phyloP scores from a whole-genome alignment of 2,329 filamentous ascomycete genomes.

The Aphanoascus verrucosus region DNA sequence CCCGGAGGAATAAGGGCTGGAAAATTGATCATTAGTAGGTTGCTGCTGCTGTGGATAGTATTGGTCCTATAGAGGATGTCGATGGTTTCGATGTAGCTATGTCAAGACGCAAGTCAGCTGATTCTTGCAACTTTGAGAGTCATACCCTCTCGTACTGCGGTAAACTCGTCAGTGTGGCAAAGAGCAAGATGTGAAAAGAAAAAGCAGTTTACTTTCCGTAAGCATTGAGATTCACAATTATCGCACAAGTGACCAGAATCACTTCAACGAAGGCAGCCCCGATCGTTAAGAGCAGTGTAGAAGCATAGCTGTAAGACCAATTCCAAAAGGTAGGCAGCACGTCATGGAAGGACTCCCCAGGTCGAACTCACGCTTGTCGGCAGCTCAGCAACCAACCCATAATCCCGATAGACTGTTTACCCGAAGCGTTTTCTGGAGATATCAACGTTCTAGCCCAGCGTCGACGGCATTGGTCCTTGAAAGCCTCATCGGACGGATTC shows the following conservation, averaged over 20 bases:
- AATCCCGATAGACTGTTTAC: constrained; percentile 18
- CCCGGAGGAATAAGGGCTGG: neutral
- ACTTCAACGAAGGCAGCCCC: no score
- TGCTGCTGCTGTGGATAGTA: constrained; percentile 9
- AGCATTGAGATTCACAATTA: neutral
- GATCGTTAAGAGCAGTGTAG: no score
- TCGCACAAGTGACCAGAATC: no score
- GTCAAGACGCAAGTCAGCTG: neutral
- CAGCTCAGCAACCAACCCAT: constrained; percentile 27
- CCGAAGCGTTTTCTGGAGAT: neutral
- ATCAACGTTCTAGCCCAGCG: constrained; percentile 1
- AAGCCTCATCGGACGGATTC: neutral
- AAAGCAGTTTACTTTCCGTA: neutral
- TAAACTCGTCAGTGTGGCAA: neutral
- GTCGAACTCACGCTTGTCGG: constrained; percentile 22
- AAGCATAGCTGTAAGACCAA: no score
- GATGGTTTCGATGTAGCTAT: constrained; percentile 20
- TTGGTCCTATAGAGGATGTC: constrained; percentile 25
- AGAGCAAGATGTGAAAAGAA: neutral
- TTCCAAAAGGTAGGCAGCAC: no score
- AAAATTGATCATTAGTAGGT: constrained; percentile 5
- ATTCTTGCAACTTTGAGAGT: neutral
- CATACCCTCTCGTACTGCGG: neutral
- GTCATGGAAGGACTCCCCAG: neutral
- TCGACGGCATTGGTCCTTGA: constrained; percentile 6